Percentiles rank a stretch among this genome's conserved stretches.
Evolutionary conservation across 768 basidiomycete species (phyloP).

Genomic region (Rossbeevera mucosa): DNA sequence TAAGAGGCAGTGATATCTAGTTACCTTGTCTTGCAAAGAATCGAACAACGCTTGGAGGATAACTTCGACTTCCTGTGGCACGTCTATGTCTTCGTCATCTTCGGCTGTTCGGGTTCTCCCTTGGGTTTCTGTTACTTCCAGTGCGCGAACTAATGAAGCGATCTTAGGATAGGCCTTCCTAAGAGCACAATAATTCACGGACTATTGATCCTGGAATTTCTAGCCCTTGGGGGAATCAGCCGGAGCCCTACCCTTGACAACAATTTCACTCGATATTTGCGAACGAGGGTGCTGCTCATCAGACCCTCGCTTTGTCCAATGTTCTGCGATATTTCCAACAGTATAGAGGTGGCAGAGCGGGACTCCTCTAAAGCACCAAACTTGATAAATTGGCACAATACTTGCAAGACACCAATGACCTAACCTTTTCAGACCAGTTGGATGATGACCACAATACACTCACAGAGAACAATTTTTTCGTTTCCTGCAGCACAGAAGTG

Average conservation of each 20-base stretch:
- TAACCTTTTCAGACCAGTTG: constrained; percentile 27
- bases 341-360: constrained; percentile 35
- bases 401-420: constrained; percentile 66
- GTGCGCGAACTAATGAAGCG: constrained; percentile 18
- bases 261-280: constrained; percentile 67
- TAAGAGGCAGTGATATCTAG: background rate
- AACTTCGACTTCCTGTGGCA: constrained; percentile 75
- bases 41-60: constrained; percentile 69
- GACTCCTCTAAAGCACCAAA: constrained; percentile 54
- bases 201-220: constrained; percentile 40
- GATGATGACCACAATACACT: constrained; percentile 9
- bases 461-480: constrained; percentile 51
- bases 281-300: constrained; percentile 57
- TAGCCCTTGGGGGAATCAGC: constrained; percentile 48
- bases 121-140: constrained; percentile 16
- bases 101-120: constrained; percentile 13
- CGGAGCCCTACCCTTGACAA: constrained; percentile 60
- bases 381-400: constrained; percentile 67
- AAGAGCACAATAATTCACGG: constrained; percentile 21
- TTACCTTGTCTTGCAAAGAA: constrained; percentile 76
- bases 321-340: constrained; percentile 43
- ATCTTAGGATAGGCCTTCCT: constrained; percentile 20
- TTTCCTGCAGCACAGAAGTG: constrained; percentile 32
- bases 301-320: constrained; percentile 42
- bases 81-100: constrained; percentile 48